Evolutionary conservation across 1,284 basidiomycete genomes (phyloP), one percentile per base, ranked within the genome.

Genomic region (Apiotrichum veenhuisii): DNA sequence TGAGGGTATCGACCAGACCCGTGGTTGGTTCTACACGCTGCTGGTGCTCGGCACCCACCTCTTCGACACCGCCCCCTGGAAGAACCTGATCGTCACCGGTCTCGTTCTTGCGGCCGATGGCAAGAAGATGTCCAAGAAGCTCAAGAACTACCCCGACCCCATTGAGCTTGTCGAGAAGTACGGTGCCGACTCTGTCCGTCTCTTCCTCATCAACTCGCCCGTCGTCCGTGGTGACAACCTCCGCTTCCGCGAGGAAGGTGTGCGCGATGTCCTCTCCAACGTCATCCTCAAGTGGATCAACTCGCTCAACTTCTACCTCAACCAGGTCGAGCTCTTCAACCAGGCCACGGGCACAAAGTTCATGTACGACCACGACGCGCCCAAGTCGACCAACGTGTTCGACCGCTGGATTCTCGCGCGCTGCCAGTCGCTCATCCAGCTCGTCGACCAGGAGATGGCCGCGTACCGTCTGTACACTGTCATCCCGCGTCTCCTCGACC

Each of bases 41-140:
- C 85, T 99, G 50, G 94, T 99, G 9, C 82, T 98, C 26, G 91
- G 89, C 27, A 97, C 93, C 15, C 95, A 96, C 74, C 82, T 99
- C 45, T 98, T 97, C 70, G 87, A 88, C 53, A 87, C 80, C 58
- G 94, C 96, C 9, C 94, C 96, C 2, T 98, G 96, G 95, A 93
- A 96, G 81, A 99, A 99, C 77, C 80, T 99, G 68, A 96, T 98
- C 64, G 91, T 94, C 47, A 92, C 88, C 48, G 96, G 96, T 69
- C 85, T 98, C 54, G 92, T 99, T 37, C 85, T 98, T 50, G 96
- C 95, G 42, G 88, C 87, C 86, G 94, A 99, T 71, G 96, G 96
- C 54, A 97, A 96, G 82, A 99, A 99, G 82, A 99, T 99, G 96
- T 93, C 90, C 80, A 99, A 99, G 81, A 95, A 91, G 78, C 78